A percentile compares a stretch with the other conserved stretches of the same genome.
These are phyloP conservation scores for Crinitomyces ghanaensis DNA, from an alignment of 805 yeast species.

Conservation along the genomic window DNA sequence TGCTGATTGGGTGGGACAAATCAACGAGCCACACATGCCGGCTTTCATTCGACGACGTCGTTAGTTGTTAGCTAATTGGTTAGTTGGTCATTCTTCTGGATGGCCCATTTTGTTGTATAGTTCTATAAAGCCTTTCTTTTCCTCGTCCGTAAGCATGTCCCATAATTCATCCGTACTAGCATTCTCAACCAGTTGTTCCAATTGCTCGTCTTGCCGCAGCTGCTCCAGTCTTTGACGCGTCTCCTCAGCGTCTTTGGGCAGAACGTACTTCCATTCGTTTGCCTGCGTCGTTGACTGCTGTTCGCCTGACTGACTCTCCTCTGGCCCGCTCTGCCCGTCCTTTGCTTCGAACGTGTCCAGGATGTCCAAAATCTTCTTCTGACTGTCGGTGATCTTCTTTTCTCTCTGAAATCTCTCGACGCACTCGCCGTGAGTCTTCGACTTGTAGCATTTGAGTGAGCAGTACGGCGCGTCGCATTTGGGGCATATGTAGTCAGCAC, in stretches of 20 bases:
- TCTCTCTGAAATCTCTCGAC: slow-evolving; percentile 12
- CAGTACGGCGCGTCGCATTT: slow-evolving; percentile 13
- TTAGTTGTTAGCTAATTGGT: too few relatives aligned
- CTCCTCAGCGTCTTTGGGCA: slow-evolving; percentile 5
- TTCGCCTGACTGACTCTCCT: too few relatives aligned
- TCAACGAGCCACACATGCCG: too few relatives aligned
- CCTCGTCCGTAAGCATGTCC: slow-evolving; percentile 11
- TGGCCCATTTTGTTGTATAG: slow-evolving; percentile 5
- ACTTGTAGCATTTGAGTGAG: slow-evolving; percentile 13
- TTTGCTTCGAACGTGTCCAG: slow-evolving; percentile 6
- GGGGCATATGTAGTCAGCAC: slow-evolving; percentile 15
- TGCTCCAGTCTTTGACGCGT: slow-evolving; percentile 2
- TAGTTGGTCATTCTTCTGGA: too few relatives aligned
- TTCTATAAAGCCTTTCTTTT: slow-evolving; percentile 8
- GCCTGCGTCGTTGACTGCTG: too few relatives aligned
- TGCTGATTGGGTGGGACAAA: too few relatives aligned
- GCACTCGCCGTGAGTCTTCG: slow-evolving; percentile 11
- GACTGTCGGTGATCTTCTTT: slow-evolving; percentile 8
- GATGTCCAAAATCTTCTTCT: slow-evolving; percentile 7
- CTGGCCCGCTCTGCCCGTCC: not conserved
- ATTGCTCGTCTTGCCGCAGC: slow-evolving; percentile 7
- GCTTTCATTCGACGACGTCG: too few relatives aligned
- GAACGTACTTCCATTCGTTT: slow-evolving; percentile 13
- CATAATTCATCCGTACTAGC: slow-evolving; percentile 11
- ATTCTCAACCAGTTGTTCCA: slow-evolving; percentile 10